These are phyloP conservation scores for Geranium incanum DNA, from an alignment of 441 rosid species.

Conservation along the genomic window DNA sequence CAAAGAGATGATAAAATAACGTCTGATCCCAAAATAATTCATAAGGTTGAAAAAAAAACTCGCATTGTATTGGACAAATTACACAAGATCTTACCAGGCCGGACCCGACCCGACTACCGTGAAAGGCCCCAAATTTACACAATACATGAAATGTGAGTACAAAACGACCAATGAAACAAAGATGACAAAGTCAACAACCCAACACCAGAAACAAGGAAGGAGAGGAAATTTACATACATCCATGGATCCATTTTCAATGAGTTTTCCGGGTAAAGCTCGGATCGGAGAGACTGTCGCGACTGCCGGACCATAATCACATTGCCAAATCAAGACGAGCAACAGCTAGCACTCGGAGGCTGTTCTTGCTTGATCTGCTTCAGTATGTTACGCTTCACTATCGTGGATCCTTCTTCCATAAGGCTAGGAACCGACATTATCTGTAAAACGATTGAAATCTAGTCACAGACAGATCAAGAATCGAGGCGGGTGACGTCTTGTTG, in stretches of 20 bases:
- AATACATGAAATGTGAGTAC: constrained; percentile 24
- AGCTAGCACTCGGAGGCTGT: constrained; percentile 28
- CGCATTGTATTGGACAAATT: constrained; percentile 8
- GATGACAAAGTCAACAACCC: not conserved
- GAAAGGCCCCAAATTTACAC: constrained; percentile 27
- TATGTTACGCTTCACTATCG: constrained; percentile 44
- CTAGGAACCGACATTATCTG: constrained; percentile 89
- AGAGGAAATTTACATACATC: constrained; percentile 27
- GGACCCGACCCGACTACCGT: too few relatives aligned
- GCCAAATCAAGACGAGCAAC: constrained; percentile 35
- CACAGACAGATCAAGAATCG: constrained; percentile 6
- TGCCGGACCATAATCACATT: not conserved
- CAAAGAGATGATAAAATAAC: too few relatives aligned
- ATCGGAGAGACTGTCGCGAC: not conserved
- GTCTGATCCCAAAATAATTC: too few relatives aligned
- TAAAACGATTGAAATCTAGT: constrained; percentile 8
- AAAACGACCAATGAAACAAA: constrained; percentile 17
- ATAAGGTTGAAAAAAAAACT: too few relatives aligned
- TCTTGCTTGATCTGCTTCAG: constrained; percentile 56
- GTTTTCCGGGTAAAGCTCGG: constrained; percentile 15
- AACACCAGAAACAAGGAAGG: constrained; percentile 11
- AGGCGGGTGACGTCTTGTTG: not conserved
- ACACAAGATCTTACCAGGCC: constrained; percentile 11
- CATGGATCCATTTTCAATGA: constrained; percentile 22
- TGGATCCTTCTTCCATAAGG: constrained; percentile 82